Evolutionary conservation across 805 yeast genomes (phyloP).

Genomic region (Ogataea pini): DNA sequence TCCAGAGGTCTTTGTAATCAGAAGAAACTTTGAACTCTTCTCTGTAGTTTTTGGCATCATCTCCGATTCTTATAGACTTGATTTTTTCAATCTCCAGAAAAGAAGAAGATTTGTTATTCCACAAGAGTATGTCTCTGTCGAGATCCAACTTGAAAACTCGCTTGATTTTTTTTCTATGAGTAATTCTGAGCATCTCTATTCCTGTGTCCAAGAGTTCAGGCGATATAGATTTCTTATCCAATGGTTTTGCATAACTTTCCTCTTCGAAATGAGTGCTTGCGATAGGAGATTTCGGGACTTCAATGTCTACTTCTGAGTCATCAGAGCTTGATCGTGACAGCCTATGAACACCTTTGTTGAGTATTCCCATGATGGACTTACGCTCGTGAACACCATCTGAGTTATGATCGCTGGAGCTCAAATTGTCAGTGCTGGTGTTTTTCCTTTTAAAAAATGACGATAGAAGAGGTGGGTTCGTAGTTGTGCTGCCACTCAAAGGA

Average conservation of each 20-base stretch:
- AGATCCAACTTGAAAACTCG: conserved; percentile 58
- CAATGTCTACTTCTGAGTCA: conserved; percentile 16
- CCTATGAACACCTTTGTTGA: conserved; percentile 17
- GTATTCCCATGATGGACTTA: conserved; percentile 7
- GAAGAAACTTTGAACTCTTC: conserved; percentile 78
- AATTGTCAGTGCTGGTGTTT: conserved; percentile 14
- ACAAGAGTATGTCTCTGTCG: conserved; percentile 51
- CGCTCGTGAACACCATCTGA: conserved; percentile 10
- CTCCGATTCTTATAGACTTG: conserved; percentile 58
- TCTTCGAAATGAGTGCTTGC: conserved; percentile 11
- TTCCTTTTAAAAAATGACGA: conserved; percentile 7
- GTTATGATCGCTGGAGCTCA: conserved; percentile 15
- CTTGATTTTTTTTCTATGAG: conserved; percentile 66
- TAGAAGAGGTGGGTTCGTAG: conserved; percentile 2
- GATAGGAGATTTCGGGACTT: conserved; percentile 5
- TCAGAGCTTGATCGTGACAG: conserved; percentile 21
- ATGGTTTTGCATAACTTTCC: conserved; percentile 17
- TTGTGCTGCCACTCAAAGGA: neutral
- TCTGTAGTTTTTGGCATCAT: conserved; percentile 79
- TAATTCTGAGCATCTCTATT: conserved; percentile 62
- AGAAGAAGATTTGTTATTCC: conserved; percentile 55
- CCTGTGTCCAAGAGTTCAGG: conserved; percentile 56
- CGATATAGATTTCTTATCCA: conserved; percentile 40
- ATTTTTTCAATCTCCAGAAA: conserved; percentile 60
- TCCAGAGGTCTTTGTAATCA: conserved; percentile 70